These are phyloP conservation scores for Rhododendron vialii DNA, from an alignment of 148 eudicot species.

Conservation along the genomic window DNA sequence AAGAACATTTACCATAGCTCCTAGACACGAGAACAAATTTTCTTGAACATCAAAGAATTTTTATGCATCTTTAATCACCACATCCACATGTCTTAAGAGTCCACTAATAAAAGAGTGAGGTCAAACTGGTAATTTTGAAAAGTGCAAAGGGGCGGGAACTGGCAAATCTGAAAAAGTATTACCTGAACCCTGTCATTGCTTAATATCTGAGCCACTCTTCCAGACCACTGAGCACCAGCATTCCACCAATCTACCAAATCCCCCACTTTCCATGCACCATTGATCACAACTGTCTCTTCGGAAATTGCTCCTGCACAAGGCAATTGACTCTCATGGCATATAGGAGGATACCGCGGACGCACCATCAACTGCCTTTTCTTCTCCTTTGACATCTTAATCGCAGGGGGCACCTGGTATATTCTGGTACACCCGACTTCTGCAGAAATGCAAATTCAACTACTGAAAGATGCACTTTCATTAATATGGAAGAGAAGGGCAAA, in stretches of 20 bases:
- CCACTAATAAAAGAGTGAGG: background rate
- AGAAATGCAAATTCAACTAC: slow-evolving; percentile 13
- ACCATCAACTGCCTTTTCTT: slow-evolving; percentile 52
- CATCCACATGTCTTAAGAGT: background rate
- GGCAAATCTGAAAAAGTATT: slow-evolving; percentile 9
- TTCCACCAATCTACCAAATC: slow-evolving; percentile 72
- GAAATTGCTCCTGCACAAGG: slow-evolving; percentile 32
- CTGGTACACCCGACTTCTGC: slow-evolving; percentile 40
- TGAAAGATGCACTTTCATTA: background rate
- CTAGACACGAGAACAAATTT: background rate
- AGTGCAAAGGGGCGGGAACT: background rate
- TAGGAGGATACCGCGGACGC: slow-evolving; percentile 63
- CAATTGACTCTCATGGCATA: slow-evolving; percentile 34
- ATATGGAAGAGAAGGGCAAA: background rate
- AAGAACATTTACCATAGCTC: background rate
- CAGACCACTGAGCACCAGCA: slow-evolving; percentile 65
- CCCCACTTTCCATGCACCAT: slow-evolving; percentile 64
- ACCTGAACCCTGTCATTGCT: slow-evolving; percentile 55
- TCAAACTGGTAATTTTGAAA: background rate
- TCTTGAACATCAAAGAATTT: background rate
- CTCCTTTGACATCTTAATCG: slow-evolving; percentile 11
- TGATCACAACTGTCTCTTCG: slow-evolving; percentile 46
- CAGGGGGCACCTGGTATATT: slow-evolving; percentile 38
- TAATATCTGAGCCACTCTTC: slow-evolving; percentile 45
- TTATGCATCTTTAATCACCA: background rate